phyloP scores from a whole-genome alignment of 345 rosid species.

The Rhodomyrtus tomentosa region DNA sequence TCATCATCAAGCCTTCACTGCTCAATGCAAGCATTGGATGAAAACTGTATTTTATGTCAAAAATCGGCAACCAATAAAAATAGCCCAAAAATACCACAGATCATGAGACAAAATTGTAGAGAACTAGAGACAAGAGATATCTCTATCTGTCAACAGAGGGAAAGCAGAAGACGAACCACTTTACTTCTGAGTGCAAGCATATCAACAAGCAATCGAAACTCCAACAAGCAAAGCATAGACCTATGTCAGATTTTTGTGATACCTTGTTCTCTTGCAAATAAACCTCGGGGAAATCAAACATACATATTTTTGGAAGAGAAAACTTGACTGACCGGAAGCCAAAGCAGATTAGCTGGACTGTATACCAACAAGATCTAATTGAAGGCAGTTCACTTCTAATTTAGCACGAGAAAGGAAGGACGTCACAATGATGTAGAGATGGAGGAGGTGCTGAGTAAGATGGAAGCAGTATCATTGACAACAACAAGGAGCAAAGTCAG shows the following conservation, averaged over 20 bases:
- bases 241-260: not conserved
- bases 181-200: not conserved
- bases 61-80: not conserved
- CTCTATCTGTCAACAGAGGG: not conserved
- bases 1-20: not conserved
- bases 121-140: not conserved
- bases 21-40: not conserved
- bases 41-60: not conserved
- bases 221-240: not conserved
- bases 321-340: not conserved
- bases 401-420: not conserved
- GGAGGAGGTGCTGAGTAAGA: not conserved
- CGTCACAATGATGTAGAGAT: not conserved
- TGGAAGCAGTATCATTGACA: not conserved
- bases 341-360: not conserved
- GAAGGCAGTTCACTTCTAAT: not conserved
- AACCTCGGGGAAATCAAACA: not conserved
- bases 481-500: not conserved
- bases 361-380: not conserved
- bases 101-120: not conserved
- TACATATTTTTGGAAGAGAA: not conserved
- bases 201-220: not conserved
- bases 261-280: not conserved
- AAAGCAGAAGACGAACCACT: not conserved
- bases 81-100: not conserved